These are phyloP conservation scores for Leishmania amazonensis DNA, from an alignment of 208 protist species.

Conservation along the genomic window DNA sequence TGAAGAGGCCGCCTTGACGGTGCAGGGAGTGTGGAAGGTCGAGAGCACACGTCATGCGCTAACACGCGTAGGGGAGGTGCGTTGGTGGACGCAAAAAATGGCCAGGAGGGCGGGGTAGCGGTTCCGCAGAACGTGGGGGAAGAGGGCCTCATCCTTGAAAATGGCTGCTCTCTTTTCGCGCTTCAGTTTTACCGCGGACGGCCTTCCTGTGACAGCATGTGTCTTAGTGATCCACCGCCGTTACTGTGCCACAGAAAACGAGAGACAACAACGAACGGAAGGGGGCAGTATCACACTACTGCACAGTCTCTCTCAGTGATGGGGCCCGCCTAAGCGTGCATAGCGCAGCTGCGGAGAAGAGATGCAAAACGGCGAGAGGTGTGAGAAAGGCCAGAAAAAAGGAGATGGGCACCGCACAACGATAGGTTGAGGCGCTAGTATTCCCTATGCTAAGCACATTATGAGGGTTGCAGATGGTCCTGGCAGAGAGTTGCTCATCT, in stretches of 20 bases:
- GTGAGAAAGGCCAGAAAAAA: background rate
- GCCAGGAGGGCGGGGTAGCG: background rate
- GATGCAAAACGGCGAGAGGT: background rate
- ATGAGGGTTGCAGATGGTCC: background rate
- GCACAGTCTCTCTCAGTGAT: background rate
- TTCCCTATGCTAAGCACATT: background rate
- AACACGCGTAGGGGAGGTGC: background rate
- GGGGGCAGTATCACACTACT: background rate
- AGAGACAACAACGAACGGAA: background rate
- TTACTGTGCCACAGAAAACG: background rate
- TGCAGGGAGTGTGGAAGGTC: background rate
- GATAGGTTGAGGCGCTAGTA: background rate
- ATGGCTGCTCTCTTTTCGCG: background rate
- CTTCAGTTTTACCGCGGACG: no score
- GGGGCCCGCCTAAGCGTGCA: background rate
- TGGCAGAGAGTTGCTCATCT: background rate
- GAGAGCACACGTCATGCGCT: background rate
- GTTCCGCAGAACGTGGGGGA: background rate
- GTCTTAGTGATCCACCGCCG: background rate
- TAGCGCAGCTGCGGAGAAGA: background rate
- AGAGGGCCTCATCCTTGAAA: background rate
- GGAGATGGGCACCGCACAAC: background rate
- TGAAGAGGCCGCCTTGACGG: background rate
- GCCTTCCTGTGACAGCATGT: background rate
- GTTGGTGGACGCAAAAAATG: background rate